Evolutionary conservation across 495 filamentous ascomycete species (phyloP), one percentile per base, ranked within the genome.

Genomic region (Glonium stellatum): DNA sequence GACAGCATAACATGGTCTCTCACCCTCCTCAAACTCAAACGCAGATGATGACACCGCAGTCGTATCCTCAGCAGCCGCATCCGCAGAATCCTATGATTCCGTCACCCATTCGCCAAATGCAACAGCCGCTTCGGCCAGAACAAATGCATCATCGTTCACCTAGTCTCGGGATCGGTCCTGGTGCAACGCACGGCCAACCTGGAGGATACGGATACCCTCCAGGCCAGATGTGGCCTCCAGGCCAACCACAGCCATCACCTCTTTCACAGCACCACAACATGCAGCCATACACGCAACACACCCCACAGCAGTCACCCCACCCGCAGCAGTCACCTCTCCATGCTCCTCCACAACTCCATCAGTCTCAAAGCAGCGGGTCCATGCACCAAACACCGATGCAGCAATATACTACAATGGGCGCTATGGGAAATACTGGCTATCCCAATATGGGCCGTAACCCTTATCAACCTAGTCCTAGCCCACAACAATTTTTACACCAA

Each of bases 301-400:
- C 72, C 5, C 72, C 75, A 41, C 77, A 76, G 55, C 66, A 74
- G 27, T 69, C 70, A 3, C 65, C 76, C 21, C 74, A 76, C 54
- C 75, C 77, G 18, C 72, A 71, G 39, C 71, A 70, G 34, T 71
- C 71, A 8, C 68, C 71, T 8, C 64, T 70, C 19, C 67, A 70
- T 35, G 37, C 80, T 78, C 78, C 81, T 31, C 79, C 82, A 25
- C 84, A 84, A 59, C 75, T 85, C 15, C 84, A 82, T 27, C 86
- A 86, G 34, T 60, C 70, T 21, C 75, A 77, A 13, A 68, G 70
- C 19, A 70, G 69, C 54, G 68, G 63, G 4, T 68, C 73, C 1
- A 70, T 75, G 66, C 71, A 72, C 31, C 60, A 57, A 19, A 60
- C 63, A 37, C 64, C 64, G 15, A 63, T 67, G 25, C 69, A 72